Evolutionary conservation across 768 basidiomycete species (phyloP), one percentile per base, ranked within the genome.

Genomic region (Solioccasus polychromus): DNA sequence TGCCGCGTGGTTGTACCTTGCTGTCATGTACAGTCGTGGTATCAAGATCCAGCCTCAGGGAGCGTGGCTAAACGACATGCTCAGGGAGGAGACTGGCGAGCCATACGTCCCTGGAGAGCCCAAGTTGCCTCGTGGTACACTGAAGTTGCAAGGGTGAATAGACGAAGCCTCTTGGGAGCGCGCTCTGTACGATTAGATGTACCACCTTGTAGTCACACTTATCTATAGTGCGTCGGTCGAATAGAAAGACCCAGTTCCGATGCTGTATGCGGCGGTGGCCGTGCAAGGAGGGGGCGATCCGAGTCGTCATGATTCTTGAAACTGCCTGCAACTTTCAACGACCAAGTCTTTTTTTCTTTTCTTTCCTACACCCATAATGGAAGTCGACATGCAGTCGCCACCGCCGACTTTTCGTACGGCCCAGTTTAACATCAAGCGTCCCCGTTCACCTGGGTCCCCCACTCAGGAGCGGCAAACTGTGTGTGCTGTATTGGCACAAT

Each of bases 11-110:
- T 52, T 81, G 63, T 81, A 81, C 62, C 69, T 92, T 44, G 89
- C 89, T 8, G 85, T 88, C 43, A 88, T 88, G 83, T 88, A 85
- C 68, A 68, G 57, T 47, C 83, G 86, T 49, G 86, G 87, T 9
- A 72, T 80, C 65, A 88, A 86, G 72, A 72, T 92, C 54, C 73
- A 82, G 71, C 88, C 89, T 19, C 78, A 84, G 11, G 89, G 89
- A 30, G 83, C 83, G 38, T 92, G 89, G 89, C 65, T 92, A 67
- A 91, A 91, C 55, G 89, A 92, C 61, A 63, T 91, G 68, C 65
- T 88, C 53, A 77, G 89, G 24, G 74, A 78, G 56, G 88, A 90
- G 67, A 88, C 83, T 25, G 79, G 80, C 23, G 84, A 90, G 62
- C 72, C 69, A 11, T 91, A 91, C 63, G 63, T 66, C 38, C 67